Evolutionary conservation across 179 eudicot species (phyloP).

Genomic region (Monotropa hypopitys): DNA sequence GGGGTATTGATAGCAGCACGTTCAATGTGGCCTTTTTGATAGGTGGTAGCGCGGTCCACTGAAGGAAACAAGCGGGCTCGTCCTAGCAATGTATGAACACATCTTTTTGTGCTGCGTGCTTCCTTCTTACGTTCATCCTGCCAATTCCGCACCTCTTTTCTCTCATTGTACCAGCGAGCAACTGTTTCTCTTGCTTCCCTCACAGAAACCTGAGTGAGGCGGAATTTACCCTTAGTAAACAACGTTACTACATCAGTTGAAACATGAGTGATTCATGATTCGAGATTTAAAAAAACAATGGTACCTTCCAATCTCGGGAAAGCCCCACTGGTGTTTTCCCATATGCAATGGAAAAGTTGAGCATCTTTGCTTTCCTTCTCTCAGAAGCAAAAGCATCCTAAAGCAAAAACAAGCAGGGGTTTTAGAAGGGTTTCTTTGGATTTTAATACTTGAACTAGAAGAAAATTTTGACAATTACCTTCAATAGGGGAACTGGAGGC

Average conservation of each 20-base stretch:
- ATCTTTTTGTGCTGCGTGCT: conserved; percentile 26
- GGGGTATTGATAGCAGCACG: conserved; percentile 98
- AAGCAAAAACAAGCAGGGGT: conserved; percentile 2
- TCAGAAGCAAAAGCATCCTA: conserved; percentile 94
- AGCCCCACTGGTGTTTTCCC: conserved; percentile 87
- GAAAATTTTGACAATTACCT: conserved; percentile 30
- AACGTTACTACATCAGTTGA: neutral
- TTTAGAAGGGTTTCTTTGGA: neutral
- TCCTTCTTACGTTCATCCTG: conserved; percentile 60
- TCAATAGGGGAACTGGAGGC: conserved; percentile 90
- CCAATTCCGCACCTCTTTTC: conserved; percentile 75
- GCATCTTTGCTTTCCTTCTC: conserved; percentile 99
- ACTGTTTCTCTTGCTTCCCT: conserved; percentile 86
- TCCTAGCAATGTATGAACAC: conserved; percentile 76
- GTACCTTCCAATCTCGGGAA: conserved; percentile 97
- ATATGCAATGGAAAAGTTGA: conserved; percentile 94
- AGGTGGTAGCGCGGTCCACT: conserved; percentile 22
- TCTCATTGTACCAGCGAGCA: conserved; percentile 75
- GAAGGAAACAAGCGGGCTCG: conserved; percentile 81
- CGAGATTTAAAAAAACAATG: neutral
- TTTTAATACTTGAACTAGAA: neutral
- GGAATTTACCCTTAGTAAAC: neutral
- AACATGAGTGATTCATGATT: neutral
- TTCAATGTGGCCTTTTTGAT: conserved; percentile 66
- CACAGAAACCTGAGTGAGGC: conserved; percentile 53